These are phyloP conservation scores for Tillandsia leiboldiana DNA, from an alignment of 176 grass and related monocot genomes.

Conservation along the genomic window DNA sequence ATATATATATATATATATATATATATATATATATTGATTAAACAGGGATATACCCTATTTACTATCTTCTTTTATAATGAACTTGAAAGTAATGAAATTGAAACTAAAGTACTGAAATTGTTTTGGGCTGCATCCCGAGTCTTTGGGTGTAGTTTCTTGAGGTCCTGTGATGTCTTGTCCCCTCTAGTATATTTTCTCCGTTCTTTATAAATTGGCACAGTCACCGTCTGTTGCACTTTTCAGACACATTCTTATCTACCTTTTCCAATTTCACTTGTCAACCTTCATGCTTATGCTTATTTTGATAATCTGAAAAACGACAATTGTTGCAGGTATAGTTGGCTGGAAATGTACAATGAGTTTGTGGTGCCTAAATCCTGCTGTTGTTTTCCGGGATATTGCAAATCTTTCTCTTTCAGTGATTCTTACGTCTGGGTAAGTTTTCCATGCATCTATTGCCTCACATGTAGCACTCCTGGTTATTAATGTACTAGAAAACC, in stretches of 20 bases:
- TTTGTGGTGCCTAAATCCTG: constrained; percentile 93
- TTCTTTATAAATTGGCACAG: no score
- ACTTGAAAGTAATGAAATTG: no score
- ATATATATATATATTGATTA: no score
- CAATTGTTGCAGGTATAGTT: constrained; percentile 32
- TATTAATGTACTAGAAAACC: background rate
- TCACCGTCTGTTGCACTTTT: background rate
- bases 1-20: no score
- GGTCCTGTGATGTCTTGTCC: no score
- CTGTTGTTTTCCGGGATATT: constrained; percentile 80
- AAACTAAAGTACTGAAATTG: no score
- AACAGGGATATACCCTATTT: background rate
- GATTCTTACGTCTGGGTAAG: constrained; percentile 92
- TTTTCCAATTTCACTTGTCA: background rate
- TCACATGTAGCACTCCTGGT: no score
- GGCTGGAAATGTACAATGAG: constrained; percentile 57
- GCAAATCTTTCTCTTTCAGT: constrained; percentile 67
- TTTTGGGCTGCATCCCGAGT: no score
- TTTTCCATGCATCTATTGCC: background rate
- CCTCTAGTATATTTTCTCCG: no score
- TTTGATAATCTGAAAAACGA: background rate
- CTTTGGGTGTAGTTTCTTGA: no score
- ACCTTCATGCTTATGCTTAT: background rate
- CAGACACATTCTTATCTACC: background rate
- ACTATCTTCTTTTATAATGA: background rate